Percentiles rank a stretch among this genome's conserved stretches.
Conservation (phyloP, 2,329 filamentous ascomycete species). For the Sordariomycetes sp. region DNA sequence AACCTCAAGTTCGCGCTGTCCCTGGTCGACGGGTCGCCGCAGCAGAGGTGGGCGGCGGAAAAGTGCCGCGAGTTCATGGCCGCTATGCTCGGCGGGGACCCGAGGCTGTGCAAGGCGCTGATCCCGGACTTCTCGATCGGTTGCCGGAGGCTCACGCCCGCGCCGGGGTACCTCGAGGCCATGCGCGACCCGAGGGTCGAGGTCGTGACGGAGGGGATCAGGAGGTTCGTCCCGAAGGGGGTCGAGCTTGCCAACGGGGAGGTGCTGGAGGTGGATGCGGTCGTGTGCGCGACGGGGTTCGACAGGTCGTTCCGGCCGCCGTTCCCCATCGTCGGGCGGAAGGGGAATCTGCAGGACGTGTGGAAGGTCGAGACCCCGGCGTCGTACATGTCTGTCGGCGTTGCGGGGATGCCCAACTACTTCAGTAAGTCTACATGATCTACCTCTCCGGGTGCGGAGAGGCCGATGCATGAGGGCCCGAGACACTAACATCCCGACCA, state of each 20-base stretch:
- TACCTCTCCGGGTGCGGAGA: no score
- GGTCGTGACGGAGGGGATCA: conserved; percentile 33
- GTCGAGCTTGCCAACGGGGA: conserved; percentile 35
- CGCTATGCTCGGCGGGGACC: conserved; percentile 32
- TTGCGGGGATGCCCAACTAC: conserved; percentile 42
- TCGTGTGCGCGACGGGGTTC: conserved; percentile 49
- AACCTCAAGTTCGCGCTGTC: conserved; percentile 31
- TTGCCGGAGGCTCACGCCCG: conserved; percentile 38
- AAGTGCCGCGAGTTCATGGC: conserved; percentile 36
- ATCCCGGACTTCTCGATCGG: conserved; percentile 39
- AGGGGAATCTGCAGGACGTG: conserved; percentile 38
- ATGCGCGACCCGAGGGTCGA: conserved; percentile 35
- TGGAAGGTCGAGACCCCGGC: conserved; percentile 32
- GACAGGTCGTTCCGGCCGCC: conserved; percentile 40
- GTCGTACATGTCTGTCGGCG: conserved; percentile 43
- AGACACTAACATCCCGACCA: conserved; percentile 10
- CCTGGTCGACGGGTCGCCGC: conserved; percentile 26
- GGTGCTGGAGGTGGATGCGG: conserved; percentile 39
- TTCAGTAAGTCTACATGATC: conserved; percentile 29
- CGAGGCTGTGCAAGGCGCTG: conserved; percentile 35
- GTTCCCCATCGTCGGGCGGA: conserved; percentile 36
- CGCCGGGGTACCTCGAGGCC: conserved; percentile 35
- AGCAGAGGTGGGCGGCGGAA: conserved; percentile 27
- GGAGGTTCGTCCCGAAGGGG: conserved; percentile 33
- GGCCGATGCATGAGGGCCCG: not conserved